A percentile compares a stretch with the other conserved stretches of the same genome.
Evolutionary conservation across 2,329 filamentous ascomycete genomes (phyloP).

Genomic region (Paraphaeosphaeria minitans): DNA sequence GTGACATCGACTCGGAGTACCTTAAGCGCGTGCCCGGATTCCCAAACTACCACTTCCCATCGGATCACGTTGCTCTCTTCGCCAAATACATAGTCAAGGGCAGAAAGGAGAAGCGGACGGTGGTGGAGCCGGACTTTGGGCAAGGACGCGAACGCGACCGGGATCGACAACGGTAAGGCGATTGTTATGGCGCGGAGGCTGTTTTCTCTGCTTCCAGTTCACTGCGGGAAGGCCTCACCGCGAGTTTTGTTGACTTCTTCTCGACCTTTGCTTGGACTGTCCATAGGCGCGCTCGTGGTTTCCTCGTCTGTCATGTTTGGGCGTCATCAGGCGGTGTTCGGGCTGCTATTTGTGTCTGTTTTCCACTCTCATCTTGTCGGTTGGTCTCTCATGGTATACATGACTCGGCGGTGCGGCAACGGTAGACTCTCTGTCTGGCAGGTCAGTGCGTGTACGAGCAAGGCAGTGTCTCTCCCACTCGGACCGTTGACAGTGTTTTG

Average conservation of each 20-base stretch:
- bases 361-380: slow-evolving; percentile 23
- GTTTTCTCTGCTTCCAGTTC: not conserved
- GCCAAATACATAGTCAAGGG: slow-evolving; percentile 88
- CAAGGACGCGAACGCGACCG: slow-evolving; percentile 39
- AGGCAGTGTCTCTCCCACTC: slow-evolving; percentile 35
- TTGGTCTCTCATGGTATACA: slow-evolving; percentile 26
- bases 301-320: slow-evolving; percentile 30
- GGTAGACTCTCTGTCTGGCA: slow-evolving; percentile 26
- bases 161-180: slow-evolving; percentile 33
- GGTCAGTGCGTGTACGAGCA: slow-evolving; percentile 29
- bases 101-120: slow-evolving; percentile 71
- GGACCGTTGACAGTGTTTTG: slow-evolving; percentile 34
- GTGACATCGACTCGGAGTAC: slow-evolving; percentile 84
- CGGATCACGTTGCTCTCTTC: slow-evolving; percentile 88
- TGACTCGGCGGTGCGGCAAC: slow-evolving; percentile 28
- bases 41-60: slow-evolving; percentile 92
- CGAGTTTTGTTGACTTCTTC: slow-evolving; percentile 21
- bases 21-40: slow-evolving; percentile 87
- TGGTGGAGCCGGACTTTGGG: slow-evolving; percentile 47
- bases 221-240: slow-evolving; percentile 5
- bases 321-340: slow-evolving; percentile 44
- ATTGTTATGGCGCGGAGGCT: not conserved
- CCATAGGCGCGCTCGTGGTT: slow-evolving; percentile 36
- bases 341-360: slow-evolving; percentile 25
- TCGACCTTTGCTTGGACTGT: slow-evolving; percentile 31